These are phyloP conservation scores for Barnettozyma californica DNA, from an alignment of 805 yeast species.

Conservation along the genomic window DNA sequence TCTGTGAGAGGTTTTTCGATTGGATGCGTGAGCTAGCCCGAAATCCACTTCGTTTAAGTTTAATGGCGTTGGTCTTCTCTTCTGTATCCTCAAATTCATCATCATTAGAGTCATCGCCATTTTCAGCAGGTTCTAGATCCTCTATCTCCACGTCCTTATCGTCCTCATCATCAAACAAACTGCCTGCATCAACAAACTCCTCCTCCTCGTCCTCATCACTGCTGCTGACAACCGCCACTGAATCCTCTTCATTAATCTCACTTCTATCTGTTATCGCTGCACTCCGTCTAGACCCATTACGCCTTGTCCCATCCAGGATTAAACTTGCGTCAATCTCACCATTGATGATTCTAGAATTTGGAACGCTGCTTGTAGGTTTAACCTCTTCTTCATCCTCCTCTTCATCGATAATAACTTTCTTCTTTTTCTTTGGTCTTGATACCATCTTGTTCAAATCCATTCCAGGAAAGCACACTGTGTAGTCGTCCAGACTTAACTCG, in stretches of 20 bases:
- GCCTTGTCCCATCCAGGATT: conserved; percentile 2
- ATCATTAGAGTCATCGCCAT: conserved; percentile 12
- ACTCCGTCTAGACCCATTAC: conserved; percentile 1
- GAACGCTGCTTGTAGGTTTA: neutral
- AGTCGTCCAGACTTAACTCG: conserved; percentile 15
- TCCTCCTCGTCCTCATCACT: conserved; percentile 12
- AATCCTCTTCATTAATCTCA: neutral
- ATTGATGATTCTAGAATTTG: conserved; percentile 1
- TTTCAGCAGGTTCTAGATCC: conserved; percentile 4
- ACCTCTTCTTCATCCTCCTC: conserved; percentile 18
- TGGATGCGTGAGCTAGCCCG: conserved; percentile 20
- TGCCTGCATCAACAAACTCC: conserved; percentile 11
- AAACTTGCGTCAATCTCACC: conserved; percentile 6
- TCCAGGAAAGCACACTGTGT: conserved; percentile 34
- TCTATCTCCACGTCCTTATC: neutral
- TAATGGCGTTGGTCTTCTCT: conserved; percentile 20
- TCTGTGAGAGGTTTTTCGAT: conserved; percentile 20
- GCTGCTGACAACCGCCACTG: neutral
- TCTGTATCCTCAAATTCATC: conserved; percentile 19
- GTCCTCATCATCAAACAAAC: conserved; percentile 4
- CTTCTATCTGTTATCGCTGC: neutral
- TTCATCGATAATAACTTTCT: conserved; percentile 23
- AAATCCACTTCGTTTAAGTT: conserved; percentile 13
- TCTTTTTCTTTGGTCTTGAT: conserved; percentile 20
- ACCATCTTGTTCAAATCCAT: conserved; percentile 21